phyloP scores from a whole-genome alignment of 495 filamentous ascomycete species.

The Xylaria nigripes region DNA sequence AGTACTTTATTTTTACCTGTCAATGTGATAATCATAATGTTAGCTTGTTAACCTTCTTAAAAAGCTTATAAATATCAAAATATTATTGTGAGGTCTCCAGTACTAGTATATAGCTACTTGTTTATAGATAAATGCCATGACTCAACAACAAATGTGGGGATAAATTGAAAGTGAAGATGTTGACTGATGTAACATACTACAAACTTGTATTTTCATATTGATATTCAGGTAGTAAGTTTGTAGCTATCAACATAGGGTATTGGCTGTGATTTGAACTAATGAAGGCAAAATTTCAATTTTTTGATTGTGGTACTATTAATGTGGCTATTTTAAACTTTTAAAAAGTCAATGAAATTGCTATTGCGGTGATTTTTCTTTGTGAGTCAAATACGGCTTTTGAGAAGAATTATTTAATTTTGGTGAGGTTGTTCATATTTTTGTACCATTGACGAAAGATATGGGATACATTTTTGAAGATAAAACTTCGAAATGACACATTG shows the following conservation, averaged over 20 bases:
- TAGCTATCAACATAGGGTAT: background rate
- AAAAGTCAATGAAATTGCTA: background rate
- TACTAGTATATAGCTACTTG: background rate
- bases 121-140: background rate
- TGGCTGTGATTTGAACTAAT: background rate
- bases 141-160: background rate
- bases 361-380: background rate
- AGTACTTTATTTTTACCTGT: too few relatives aligned
- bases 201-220: slow-evolving; percentile 2
- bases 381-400: background rate
- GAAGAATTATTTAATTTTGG: slow-evolving; percentile 7
- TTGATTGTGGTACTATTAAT: background rate
- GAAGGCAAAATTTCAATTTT: background rate
- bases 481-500: background rate
- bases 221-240: background rate
- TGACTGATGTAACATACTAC: slow-evolving; percentile 1
- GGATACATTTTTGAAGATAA: background rate
- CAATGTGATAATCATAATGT: too few relatives aligned
- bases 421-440: slow-evolving; percentile 9
- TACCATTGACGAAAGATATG: slow-evolving; percentile 6
- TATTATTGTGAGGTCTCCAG: background rate
- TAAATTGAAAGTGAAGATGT: background rate
- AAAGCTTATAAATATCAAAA: too few relatives aligned
- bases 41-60: too few relatives aligned
- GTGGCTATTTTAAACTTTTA: background rate